Percentiles rank a stretch among this genome's conserved stretches.
phyloP scores from a whole-genome alignment of 2,329 filamentous ascomycete genomes.

The Didymella segeticola region DNA sequence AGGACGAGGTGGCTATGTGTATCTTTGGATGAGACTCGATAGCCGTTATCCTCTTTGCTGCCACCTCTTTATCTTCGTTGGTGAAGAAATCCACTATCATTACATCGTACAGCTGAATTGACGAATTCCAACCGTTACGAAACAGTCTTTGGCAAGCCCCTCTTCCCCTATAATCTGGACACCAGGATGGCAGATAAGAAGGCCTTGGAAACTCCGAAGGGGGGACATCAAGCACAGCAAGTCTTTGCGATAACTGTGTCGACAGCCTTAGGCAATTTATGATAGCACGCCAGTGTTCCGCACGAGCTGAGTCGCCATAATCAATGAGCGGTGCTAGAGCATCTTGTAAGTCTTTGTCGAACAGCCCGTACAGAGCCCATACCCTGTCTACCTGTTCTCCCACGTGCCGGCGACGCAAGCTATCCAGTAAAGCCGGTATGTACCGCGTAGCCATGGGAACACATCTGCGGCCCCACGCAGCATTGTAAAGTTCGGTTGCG shows the following conservation, averaged over 20 bases:
- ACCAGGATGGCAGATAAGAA: slow-evolving; percentile 5
- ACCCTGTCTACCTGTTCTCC: slow-evolving; percentile 4
- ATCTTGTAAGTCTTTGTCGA: background rate
- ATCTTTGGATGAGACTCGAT: background rate
- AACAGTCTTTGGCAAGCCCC: background rate
- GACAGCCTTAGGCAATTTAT: background rate
- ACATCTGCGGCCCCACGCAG: no score
- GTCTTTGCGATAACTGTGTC: background rate
- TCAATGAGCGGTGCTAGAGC: background rate
- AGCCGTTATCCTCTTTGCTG: background rate
- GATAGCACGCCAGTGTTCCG: background rate
- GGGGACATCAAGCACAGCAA: background rate
- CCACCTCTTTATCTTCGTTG: background rate
- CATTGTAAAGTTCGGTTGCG: no score
- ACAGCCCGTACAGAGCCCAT: slow-evolving; percentile 7
- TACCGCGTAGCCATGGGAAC: no score
- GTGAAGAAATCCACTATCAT: background rate
- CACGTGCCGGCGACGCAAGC: background rate
- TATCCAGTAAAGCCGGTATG: background rate
- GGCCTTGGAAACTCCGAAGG: background rate
- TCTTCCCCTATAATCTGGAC: background rate
- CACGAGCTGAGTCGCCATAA: slow-evolving; percentile 1
- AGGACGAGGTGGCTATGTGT: background rate
- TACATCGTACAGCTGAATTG: background rate
- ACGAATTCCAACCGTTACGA: no score